A percentile compares a stretch with the other conserved stretches of the same genome.
Evolutionary conservation across 345 rosid species (phyloP).

Genomic region (Eucalyptus shirleyi): DNA sequence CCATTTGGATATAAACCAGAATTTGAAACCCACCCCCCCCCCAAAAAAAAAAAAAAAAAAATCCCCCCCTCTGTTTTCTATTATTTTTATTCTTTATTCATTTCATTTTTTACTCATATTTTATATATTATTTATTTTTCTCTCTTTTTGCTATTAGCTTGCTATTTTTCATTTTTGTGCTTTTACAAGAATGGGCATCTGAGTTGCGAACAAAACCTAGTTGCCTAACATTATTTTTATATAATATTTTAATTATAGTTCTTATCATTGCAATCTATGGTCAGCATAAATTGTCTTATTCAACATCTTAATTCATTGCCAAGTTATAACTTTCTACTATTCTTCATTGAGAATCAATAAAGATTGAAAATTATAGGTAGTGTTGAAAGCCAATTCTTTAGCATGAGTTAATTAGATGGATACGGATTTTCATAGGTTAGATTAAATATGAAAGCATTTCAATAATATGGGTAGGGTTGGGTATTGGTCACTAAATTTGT

Average conservation of each 20-base stretch:
- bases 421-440: neutral
- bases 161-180: neutral
- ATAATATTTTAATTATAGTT: no score
- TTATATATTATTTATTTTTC: no score
- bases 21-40: neutral
- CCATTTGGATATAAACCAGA: neutral
- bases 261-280: neutral
- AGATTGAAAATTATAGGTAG: neutral
- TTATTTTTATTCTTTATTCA: neutral
- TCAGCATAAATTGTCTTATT: neutral
- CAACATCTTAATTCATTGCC: neutral
- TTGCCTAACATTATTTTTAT: neutral
- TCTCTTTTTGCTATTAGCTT: neutral
- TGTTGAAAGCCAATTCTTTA: neutral
- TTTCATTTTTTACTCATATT: no score
- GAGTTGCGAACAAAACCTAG: neutral
- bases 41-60: no score
- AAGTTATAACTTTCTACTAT: neutral
- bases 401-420: neutral
- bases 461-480: rapidly evolving
- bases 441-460: neutral
- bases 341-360: rapidly evolving
- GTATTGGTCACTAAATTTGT: rapidly evolving
- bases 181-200: neutral
- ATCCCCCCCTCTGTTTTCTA: neutral